phyloP scores from a whole-genome alignment of 1,284 basidiomycete genomes.

The Wolfiporia cocos region DNA sequence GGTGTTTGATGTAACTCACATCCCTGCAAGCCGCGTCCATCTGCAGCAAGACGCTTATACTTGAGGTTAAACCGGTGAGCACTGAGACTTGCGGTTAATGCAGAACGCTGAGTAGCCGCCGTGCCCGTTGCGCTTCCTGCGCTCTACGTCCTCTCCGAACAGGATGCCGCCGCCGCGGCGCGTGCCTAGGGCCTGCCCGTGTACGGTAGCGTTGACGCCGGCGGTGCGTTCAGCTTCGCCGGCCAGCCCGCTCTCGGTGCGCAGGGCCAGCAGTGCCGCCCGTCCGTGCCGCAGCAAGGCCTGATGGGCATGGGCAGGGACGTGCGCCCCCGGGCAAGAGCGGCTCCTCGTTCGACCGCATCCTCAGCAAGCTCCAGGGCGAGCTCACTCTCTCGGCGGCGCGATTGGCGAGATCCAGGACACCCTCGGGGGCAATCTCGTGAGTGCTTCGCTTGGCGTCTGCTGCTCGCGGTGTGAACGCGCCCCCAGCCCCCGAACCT shows the following conservation, averaged over 20 bases:
- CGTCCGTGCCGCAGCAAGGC: conserved; percentile 52
- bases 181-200: conserved; percentile 40
- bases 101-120: conserved; percentile 25
- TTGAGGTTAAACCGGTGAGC: no score
- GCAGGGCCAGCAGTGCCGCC: conserved; percentile 40
- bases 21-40: no score
- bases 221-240: conserved; percentile 36
- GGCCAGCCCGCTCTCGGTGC: conserved; percentile 26
- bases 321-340: conserved; percentile 69
- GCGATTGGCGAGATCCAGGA: conserved; percentile 91
- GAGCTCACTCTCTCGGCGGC: conserved; percentile 82
- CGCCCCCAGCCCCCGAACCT: conserved; percentile 45
- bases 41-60: no score
- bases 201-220: conserved; percentile 21
- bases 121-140: conserved; percentile 46
- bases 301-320: conserved; percentile 64
- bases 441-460: conserved; percentile 31
- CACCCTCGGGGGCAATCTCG: conserved; percentile 80
- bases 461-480: conserved; percentile 1
- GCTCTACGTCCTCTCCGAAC: conserved; percentile 83
- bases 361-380: conserved; percentile 73
- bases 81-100: no score
- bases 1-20: no score
- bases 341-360: conserved; percentile 80
- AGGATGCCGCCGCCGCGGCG: conserved; percentile 72